Base-by-base conservation (phyloP, 2,329 filamentous ascomycete genomes). In the Pseudogymnoascus sp. region DNA sequence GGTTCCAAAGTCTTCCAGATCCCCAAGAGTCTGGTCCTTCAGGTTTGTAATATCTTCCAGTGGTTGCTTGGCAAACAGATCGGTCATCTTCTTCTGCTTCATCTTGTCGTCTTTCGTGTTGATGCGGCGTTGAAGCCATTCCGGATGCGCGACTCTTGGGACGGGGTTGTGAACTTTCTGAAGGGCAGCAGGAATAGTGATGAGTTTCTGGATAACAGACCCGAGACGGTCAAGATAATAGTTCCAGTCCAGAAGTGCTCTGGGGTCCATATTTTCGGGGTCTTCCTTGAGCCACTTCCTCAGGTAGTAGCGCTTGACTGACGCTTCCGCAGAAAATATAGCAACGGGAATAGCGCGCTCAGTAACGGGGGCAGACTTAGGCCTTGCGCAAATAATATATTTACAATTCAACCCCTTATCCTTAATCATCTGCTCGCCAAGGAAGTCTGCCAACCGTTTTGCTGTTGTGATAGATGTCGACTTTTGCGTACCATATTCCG, bases 321-420 rank as follows among this genome's bases (percentile, higher is more conserved):
- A 83, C 63, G 92, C 87, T 62, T 97, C 93, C 0, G 94, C 92
- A 0, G 94, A 97, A 75, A 99, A 97, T 65, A 99, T 99, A 19
- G 94, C 92, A 4, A 99, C 92, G 0, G 94, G 94, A 64, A 99
- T 84, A 21, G 94, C 94, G 69, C 94, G 84, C 68, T 99, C 95
- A 0, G 94, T 99, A 65, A 99, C 92, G 1, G 94, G 93, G 0
- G 93, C 91, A 71, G 90, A 90, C 71, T 87, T 90, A 3, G 94
- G 94, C 66, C 83, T 85, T 12, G 91, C 83, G 60, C 92, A 96
- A 71, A 99, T 97, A 73, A 99, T 97, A 75, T 97, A 99, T 76
- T 97, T 97, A 86, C 94, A 99, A 78, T 99, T 99, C 69, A 99
- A 76, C 3, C 94, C 94, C 75, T 97, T 99, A 76, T 99, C 95